A percentile compares a stretch with the other conserved stretches of the same genome.
These are phyloP conservation scores for Cladophialophora yegresii DNA, from an alignment of 2,329 filamentous ascomycete genomes.

Conservation along the genomic window DNA sequence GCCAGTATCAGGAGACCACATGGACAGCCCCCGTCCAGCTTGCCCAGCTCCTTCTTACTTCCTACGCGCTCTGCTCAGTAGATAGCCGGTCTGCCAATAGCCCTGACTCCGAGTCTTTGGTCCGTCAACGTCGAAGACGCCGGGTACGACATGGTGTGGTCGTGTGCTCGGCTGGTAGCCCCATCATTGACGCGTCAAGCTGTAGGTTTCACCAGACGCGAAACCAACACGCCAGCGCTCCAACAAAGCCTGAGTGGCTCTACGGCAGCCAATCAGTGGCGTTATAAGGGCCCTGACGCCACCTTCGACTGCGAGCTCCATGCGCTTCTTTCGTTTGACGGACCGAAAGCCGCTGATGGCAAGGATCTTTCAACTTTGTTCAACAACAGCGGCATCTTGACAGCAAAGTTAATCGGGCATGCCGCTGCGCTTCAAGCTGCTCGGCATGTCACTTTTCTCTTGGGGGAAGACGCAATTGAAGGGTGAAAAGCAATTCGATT, in stretches of 20 bases:
- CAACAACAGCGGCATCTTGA: neutral
- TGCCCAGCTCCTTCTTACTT: neutral
- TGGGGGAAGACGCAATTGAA: too few relatives aligned
- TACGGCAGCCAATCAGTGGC: neutral
- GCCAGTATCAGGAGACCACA: conserved; percentile 23
- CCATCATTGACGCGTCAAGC: conserved; percentile 11
- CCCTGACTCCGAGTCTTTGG: neutral
- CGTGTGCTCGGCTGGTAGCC: neutral
- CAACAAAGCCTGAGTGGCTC: conserved; percentile 3
- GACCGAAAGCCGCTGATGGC: neutral
- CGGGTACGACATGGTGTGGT: neutral
- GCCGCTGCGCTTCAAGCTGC: neutral
- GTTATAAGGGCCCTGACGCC: conserved; percentile 6
- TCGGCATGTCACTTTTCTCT: neutral
- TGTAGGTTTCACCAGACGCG: conserved; percentile 12
- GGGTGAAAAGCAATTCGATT: too few relatives aligned
- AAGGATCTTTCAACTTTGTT: neutral
- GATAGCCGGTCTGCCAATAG: neutral
- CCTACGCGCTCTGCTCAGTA: neutral
- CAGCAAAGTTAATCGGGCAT: neutral
- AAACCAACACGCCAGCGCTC: conserved; percentile 7
- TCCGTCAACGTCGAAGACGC: neutral
- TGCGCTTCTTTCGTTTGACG: neutral
- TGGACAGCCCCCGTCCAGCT: neutral
- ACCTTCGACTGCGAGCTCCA: neutral